Conservation (phyloP, 768 basidiomycete species). For the Rhizopogon vinicolor region DNA sequence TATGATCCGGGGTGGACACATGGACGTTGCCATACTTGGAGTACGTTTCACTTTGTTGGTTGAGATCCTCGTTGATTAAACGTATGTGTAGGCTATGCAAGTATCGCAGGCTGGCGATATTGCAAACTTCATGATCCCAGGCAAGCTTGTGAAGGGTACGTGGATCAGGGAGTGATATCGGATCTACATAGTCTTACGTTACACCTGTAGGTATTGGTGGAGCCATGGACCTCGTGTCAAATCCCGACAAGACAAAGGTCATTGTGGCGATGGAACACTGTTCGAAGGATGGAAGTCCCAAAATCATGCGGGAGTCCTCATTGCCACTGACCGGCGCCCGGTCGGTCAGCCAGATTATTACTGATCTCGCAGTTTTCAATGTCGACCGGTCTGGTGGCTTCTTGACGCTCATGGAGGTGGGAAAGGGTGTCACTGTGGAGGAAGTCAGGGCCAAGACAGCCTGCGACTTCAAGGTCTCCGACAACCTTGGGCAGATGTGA, state of each 20-base stretch:
- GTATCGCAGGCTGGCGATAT: conserved; percentile 85
- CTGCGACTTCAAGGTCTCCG: conserved; percentile 63
- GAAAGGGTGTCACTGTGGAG: conserved; percentile 72
- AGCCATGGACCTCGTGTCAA: conserved; percentile 89
- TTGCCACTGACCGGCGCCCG: conserved; percentile 84
- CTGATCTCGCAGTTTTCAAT: conserved; percentile 82
- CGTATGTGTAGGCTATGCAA: conserved; percentile 67
- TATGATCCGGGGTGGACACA: conserved; percentile 93
- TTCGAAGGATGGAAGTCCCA: conserved; percentile 79
- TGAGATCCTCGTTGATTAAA: not conserved
- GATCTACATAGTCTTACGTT: not conserved
- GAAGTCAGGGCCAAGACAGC: conserved; percentile 82
- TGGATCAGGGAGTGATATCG: not conserved
- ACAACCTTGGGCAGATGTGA: conserved; percentile 46
- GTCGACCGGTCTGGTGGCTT: conserved; percentile 68
- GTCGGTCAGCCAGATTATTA: conserved; percentile 82
- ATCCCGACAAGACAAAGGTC: conserved; percentile 86
- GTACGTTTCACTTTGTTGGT: conserved; percentile 34
- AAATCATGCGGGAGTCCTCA: conserved; percentile 71
- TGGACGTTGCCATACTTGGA: conserved; percentile 87
- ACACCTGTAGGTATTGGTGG: conserved; percentile 71
- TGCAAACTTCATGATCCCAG: conserved; percentile 95
- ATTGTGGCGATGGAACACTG: conserved; percentile 84
- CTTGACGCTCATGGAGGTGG: conserved; percentile 71
- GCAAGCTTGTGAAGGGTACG: conserved; percentile 74